These are phyloP conservation scores for Scutellospora calospora DNA, from an alignment of 371 early-diverging fungal genomes.

Conservation along the genomic window DNA sequence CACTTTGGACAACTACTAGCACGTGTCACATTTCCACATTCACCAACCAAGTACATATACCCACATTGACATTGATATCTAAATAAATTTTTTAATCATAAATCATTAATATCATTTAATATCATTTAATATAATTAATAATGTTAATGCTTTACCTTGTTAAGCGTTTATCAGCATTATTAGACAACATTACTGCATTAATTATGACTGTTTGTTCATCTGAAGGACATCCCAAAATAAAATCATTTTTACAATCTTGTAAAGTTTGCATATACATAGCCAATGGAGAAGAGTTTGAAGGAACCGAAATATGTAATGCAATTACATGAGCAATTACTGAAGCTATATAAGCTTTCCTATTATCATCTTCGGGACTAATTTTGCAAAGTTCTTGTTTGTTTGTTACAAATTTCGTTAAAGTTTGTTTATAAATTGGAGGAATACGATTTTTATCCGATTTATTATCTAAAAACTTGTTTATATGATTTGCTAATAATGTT, in stretches of 20 bases:
- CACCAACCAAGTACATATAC: conserved; percentile 24
- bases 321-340: conserved; percentile 33
- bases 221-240: conserved; percentile 31
- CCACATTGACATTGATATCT: conserved; percentile 45
- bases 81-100: not conserved
- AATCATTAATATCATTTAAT: not conserved
- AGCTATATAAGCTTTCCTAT: conserved; percentile 3
- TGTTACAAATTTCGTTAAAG: not conserved
- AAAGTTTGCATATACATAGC: conserved; percentile 19
- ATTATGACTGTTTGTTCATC: conserved; percentile 10
- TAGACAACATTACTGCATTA: not conserved
- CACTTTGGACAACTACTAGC: conserved; percentile 31
- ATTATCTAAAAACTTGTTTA: not conserved
- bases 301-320: conserved; percentile 26
- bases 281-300: conserved; percentile 21
- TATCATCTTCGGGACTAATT: not conserved
- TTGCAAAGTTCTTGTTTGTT: not conserved
- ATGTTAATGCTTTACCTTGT: conserved; percentile 7
- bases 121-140: not conserved
- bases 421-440: not conserved
- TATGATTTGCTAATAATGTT: not conserved
- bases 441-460: not conserved
- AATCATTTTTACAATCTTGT: conserved; percentile 10
- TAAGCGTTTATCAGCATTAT: not conserved
- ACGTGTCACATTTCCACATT: conserved; percentile 28